These are phyloP conservation scores for Phyllachora maydis DNA, from an alignment of 2,329 filamentous ascomycete species.

Conservation along the genomic window DNA sequence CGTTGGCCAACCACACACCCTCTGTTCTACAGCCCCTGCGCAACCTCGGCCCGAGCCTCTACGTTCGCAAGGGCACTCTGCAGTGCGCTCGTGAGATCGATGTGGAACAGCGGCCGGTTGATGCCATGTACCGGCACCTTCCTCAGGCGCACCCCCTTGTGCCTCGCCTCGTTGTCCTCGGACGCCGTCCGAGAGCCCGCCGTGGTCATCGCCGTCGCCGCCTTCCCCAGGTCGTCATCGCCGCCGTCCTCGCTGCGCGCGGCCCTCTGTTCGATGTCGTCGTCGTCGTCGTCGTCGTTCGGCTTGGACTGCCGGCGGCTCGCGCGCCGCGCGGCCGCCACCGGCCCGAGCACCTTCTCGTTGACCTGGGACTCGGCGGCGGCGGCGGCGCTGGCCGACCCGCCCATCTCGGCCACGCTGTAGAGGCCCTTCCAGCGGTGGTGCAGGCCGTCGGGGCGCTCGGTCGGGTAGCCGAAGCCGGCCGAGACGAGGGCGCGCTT, in stretches of 20 bases:
- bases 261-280: conserved; percentile 8
- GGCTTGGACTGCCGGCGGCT: no score
- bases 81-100: conserved; percentile 75
- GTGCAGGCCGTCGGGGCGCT: conserved; percentile 24
- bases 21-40: no score
- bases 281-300: conserved; percentile 3
- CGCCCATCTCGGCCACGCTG: conserved; percentile 69
- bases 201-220: conserved; percentile 8
- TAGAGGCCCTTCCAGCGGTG: conserved; percentile 88
- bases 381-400: conserved; percentile 46
- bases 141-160: conserved; percentile 1
- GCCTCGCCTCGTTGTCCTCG: no score
- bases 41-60: conserved; percentile 29
- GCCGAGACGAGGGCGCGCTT: conserved; percentile 74
- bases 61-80: conserved; percentile 73
- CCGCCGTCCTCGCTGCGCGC: conserved; percentile 4
- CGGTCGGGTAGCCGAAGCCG: conserved; percentile 69
- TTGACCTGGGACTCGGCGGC: conserved; percentile 44
- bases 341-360: conserved; percentile 24
- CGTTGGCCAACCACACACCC: no score
- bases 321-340: conserved; percentile 2
- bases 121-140: conserved; percentile 61
- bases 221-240: conserved; percentile 14
- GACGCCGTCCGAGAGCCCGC: no score
- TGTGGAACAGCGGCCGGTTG: conserved; percentile 81